Base-by-base conservation (phyloP, 257 asterid genomes). In the Voacanga thouarsii region DNA sequence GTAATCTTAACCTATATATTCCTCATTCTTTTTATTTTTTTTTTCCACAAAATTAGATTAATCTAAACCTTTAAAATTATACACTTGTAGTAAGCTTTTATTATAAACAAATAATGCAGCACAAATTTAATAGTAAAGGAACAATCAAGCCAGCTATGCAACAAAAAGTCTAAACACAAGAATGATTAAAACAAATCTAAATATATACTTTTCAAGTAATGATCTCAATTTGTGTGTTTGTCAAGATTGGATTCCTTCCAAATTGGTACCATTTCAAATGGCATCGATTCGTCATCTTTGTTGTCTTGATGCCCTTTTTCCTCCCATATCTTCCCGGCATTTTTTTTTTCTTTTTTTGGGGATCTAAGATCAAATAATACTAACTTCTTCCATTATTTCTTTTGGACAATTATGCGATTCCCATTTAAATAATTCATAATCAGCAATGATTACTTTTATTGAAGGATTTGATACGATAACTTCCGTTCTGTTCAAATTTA, bases 121-220 rank as follows among this genome's bases (percentile, higher is more conserved):
- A 37, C 3, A 7, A 16, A 37, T 37, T 15, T 28, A 59, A 12
- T 66, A 57, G 23, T 68, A 71, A 45, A 30, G 55, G 7, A 68
- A 4, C 53, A 19, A 10, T 74, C 78, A 26, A 39, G 51, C 72
- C 72, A 80, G 80, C 77, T 44, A 76, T 7, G 50, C 28, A 18
- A 50, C 49, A 45, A 12, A 71, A 47, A 53, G 75, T 49, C 75
- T 16, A 37, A 77, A 63, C n/a, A 71, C 24, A 39, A n/a, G 5
- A 53, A 53, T 2, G 23, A 14, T 53, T 14, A 53, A 53, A 33
- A 39, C 55, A 41, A 39, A 49, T 15, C 71, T 15, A 15, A 26
- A 23, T 23, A n/a, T 28, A 16, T n/a, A 18, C 7, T 1, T 49
- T 7, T 76, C 8, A 44, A 7, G 7, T 47, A 37, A 33, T 33